phyloP scores from a whole-genome alignment of 2,329 filamentous ascomycete genomes.

The Xylariales sp. region DNA sequence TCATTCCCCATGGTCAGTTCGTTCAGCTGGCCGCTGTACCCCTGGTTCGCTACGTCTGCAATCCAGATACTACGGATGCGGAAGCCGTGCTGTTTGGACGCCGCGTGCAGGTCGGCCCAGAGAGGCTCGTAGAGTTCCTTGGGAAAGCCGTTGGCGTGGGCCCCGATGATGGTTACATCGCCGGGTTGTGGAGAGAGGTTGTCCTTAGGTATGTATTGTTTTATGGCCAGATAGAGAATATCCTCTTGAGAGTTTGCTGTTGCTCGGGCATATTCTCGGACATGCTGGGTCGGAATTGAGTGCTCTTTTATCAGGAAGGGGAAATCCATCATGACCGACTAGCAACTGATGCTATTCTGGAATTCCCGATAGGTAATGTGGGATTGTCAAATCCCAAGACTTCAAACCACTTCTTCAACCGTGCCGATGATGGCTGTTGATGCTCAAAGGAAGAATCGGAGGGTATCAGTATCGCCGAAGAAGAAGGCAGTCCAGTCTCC shows the following conservation, averaged over 20 bases:
- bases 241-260: constrained; percentile 72
- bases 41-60: constrained; percentile 82
- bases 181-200: constrained; percentile 65
- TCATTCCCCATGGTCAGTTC: constrained; percentile 75
- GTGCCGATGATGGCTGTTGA: too few relatives aligned
- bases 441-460: too few relatives aligned
- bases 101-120: constrained; percentile 73
- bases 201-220: constrained; percentile 78
- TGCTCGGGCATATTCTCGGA: constrained; percentile 74
- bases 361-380: too few relatives aligned
- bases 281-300: constrained; percentile 67
- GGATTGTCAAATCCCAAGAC: too few relatives aligned
- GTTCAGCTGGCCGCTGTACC: constrained; percentile 73
- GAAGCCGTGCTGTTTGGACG: constrained; percentile 55
- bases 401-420: too few relatives aligned
- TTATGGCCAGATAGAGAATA: constrained; percentile 67
- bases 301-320: constrained; percentile 69
- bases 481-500: too few relatives aligned
- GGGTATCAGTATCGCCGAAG: too few relatives aligned
- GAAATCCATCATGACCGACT: constrained; percentile 25
- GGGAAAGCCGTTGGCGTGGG: constrained; percentile 88
- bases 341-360: too few relatives aligned
- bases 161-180: constrained; percentile 79
- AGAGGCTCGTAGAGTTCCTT: constrained; percentile 95
- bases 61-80: constrained; percentile 83